These are phyloP conservation scores for Solanum bukasovii DNA, from an alignment of 257 asterid species.

Conservation along the genomic window DNA sequence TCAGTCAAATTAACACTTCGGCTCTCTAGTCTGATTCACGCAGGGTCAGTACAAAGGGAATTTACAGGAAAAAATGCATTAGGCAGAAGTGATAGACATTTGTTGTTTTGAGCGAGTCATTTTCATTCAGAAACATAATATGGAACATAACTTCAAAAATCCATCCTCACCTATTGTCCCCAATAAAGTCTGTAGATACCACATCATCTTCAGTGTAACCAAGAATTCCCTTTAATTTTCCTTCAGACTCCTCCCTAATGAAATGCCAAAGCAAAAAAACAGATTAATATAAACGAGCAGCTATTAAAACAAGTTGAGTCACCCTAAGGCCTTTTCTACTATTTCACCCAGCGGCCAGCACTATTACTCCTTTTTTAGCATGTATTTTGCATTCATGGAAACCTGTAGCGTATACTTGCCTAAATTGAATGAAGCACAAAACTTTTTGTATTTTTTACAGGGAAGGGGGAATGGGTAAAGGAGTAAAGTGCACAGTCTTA, in stretches of 20 bases:
- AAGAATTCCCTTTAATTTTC: conserved; percentile 67
- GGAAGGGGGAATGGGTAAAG: neutral
- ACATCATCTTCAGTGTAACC: conserved; percentile 91
- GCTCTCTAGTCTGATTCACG: neutral
- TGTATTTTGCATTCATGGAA: neutral
- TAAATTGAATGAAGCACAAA: neutral
- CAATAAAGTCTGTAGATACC: conserved; percentile 81
- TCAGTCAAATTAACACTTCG: neutral
- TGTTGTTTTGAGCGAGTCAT: neutral
- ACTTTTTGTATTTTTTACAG: neutral
- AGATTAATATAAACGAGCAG: neutral
- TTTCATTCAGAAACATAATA: neutral
- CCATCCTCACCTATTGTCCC: conserved; percentile 58
- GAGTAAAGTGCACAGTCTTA: conserved; percentile 12
- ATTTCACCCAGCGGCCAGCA: neutral
- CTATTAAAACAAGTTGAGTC: neutral
- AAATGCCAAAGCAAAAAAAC: neutral
- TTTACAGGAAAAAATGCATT: neutral
- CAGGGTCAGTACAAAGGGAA: neutral
- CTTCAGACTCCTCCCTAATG: conserved; percentile 72
- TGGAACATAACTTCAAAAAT: neutral
- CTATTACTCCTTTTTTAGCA: neutral
- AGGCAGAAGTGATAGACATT: neutral
- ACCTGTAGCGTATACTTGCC: neutral
- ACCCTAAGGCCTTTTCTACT: neutral